phyloP scores from a whole-genome alignment of 176 grass and related monocot genomes.

The Triticum aestivum region DNA sequence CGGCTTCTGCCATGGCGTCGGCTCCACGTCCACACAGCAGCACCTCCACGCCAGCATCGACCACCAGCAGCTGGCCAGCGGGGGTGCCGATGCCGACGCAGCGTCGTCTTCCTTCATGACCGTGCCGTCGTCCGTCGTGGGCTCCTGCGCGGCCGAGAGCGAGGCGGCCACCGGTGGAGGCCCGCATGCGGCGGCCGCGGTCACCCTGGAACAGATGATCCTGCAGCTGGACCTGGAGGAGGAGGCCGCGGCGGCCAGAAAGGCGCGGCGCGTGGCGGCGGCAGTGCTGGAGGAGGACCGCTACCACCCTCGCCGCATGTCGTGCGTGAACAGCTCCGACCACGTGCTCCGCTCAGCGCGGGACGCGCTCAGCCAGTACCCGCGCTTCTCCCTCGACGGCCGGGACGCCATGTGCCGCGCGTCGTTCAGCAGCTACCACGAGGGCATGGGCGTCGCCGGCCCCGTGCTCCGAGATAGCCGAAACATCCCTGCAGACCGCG shows the following conservation, averaged over 20 bases:
- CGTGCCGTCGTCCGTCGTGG: conserved; percentile 28
- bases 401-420: conserved; percentile 89
- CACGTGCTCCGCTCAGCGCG: conserved; percentile 71
- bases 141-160: conserved; percentile 56
- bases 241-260: conserved; percentile 48
- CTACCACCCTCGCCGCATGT: conserved; percentile 63
- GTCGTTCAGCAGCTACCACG: conserved; percentile 56
- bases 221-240: conserved; percentile 90
- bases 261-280: conserved; percentile 18
- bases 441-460: conserved; percentile 2
- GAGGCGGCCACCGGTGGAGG: neutral
- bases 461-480: neutral
- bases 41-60: conserved; percentile 31
- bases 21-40: conserved; percentile 61
- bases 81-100: neutral
- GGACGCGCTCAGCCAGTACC: conserved; percentile 81
- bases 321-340: conserved; percentile 77
- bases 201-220: conserved; percentile 95
- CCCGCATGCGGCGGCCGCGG: neutral
- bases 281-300: neutral
- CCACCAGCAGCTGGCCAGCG: conserved; percentile 20
- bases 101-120: conserved; percentile 47
- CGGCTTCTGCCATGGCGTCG: conserved; percentile 65
- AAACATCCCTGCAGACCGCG: neutral
- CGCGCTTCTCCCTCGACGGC: conserved; percentile 90